Evolutionary conservation across 495 filamentous ascomycete species (phyloP), one percentile per base, ranked within the genome.

Genomic region (Xylaria bambusicola): DNA sequence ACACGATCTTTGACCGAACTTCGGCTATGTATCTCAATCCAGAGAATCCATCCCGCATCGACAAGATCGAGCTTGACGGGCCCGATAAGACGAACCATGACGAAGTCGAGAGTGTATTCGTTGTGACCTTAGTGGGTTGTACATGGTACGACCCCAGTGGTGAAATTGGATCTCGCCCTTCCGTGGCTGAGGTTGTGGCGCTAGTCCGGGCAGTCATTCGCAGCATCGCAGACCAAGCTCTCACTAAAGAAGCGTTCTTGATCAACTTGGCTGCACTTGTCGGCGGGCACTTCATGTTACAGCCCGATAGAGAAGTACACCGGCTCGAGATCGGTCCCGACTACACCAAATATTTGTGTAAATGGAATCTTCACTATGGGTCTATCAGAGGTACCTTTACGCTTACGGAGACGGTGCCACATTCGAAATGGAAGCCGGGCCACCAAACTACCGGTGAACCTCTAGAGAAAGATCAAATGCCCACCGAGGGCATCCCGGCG

Each of bases 211-310:
- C 75, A 18, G 74, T 82, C 1, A 65, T 83, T 13, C 72, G 76
- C 24, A 77, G 74, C 53, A 65, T 84, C 21, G 64, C 73, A 15
- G 66, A 65, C 2, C 66, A 76, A 21, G 75, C 78, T 0, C 65
- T 67, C 0, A 77, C 68, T 13, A 75, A 75, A 7, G 73, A 82
- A 63, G 72, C 74, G 0, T 84, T 83, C 54, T 64, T 84, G 6
- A 82, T 83, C 31, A 83, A 83, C 57, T 63, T 83, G 0, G 69
- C 77, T 1, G 79, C 79, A 12, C 68, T 84, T 38, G 76, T 71
- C 8, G 81, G 82, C 4, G 78, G 77, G 5, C 73, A 69, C 33
- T 60, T 75, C 6, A 57, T 84, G 45, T 76, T 80, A 69, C 66
- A 63, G 3, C 62, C 65, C 7, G 66, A 63, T 21, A 63, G 58